Base-by-base conservation (phyloP, 78 protist genomes). In the Emiliania huxleyi region DNA sequence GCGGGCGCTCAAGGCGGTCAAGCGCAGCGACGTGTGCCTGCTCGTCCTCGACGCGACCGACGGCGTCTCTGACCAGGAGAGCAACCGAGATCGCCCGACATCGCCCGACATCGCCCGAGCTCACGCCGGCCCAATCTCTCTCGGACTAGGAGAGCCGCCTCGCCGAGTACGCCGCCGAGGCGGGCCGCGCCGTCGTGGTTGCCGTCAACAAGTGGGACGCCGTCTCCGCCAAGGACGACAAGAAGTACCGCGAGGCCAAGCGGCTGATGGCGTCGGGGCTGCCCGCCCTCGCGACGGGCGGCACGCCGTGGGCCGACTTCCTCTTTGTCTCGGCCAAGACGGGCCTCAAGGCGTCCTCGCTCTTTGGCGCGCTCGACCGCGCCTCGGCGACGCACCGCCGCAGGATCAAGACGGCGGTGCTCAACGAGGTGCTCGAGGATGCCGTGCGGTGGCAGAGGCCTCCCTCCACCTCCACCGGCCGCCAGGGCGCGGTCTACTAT, bases 191-290 rank as follows among this genome's bases (percentile, higher is more conserved):
- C 62, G 73, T 90, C 49, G 87, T 96, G 43, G 49, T 95, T 38
- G 43, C 92, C 11, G 95, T 95, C 38, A 96, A 96, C 90, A 96
- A 96, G 91, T 96, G 97, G 97, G 97, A 96, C 73, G 37, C 25
- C 71, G 44, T 85, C 87, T 29, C 33, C 48, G 52, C 1, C 19
- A 44, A 48, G 71, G 62, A 46, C 23, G 90, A 48, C 71, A 33
- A 33, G 46, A 0, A 22, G 45, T 46, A 46, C 90, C 26, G 44
- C 44, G 5, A 26, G 71, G 12, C 44, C 45, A 33, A 48, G 33
- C 5, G 18, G 73, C 35, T 12, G n/a, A 0, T 85, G n/a, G 21
- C 0, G 29, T 0, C 33, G 21, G 12, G 21, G 45, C 62, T 85
- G 44, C 62, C 90, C 33, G 0, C 38, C 23, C 23, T 85, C 90